A percentile compares a stretch with the other conserved stretches of the same genome.
Evolutionary conservation across 441 rosid species (phyloP).

Genomic region (Bocquillonia castaneifolia): DNA sequence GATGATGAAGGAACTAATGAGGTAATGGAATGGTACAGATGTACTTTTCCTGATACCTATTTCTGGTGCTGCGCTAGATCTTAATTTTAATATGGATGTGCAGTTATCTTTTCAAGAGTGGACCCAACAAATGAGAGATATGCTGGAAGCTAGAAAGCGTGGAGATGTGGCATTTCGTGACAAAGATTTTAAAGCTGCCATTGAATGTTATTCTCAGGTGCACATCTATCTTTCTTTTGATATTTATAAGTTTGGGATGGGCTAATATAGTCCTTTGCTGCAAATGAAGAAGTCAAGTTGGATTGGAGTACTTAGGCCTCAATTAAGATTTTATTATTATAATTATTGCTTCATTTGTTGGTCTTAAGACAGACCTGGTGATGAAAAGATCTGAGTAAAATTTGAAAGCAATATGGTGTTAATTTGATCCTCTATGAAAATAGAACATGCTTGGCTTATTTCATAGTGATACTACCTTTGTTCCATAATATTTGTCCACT

Average conservation of each 20-base stretch:
- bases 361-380: not conserved
- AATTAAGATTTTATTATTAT: too few relatives aligned
- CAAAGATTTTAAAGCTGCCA: slow-evolving; percentile 65
- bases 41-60: slow-evolving; percentile 5
- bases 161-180: slow-evolving; percentile 83
- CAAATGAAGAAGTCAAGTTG: not conserved
- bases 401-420: not conserved
- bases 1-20: slow-evolving; percentile 87
- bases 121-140: slow-evolving; percentile 90
- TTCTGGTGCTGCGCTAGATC: slow-evolving; percentile 12
- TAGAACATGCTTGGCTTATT: not conserved
- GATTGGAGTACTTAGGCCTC: not conserved
- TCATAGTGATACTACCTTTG: too few relatives aligned
- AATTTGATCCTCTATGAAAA: not conserved
- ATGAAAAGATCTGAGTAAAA: not conserved
- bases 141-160: slow-evolving; percentile 80
- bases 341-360: not conserved
- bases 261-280: not conserved
- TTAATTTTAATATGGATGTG: slow-evolving; percentile 14
- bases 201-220: slow-evolving; percentile 82
- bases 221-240: slow-evolving; percentile 6
- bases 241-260: not conserved
- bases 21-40: slow-evolving; percentile 35
- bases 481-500: too few relatives aligned
- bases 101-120: slow-evolving; percentile 95